Percentiles rank a stretch among this genome's conserved stretches.
phyloP scores from a whole-genome alignment of 2,329 filamentous ascomycete species.

The Cordyceps militaris region DNA sequence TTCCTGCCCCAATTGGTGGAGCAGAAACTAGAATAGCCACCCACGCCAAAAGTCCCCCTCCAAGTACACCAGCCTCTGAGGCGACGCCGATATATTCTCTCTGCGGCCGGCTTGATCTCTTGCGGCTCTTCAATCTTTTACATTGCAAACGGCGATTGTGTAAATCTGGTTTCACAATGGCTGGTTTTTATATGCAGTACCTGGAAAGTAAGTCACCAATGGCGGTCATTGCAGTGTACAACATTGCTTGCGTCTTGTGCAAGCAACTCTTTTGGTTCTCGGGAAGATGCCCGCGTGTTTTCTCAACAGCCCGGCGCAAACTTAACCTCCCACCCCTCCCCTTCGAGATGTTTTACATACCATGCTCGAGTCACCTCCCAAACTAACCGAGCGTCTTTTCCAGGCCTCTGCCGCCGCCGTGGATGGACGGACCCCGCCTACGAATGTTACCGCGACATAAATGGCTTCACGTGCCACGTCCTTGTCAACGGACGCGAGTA shows the following conservation, averaged over 20 bases:
- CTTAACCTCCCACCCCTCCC: too few species aligned
- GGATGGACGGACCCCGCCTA: constrained; percentile 90
- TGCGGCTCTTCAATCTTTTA: constrained; percentile 3
- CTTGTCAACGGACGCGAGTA: constrained; percentile 96
- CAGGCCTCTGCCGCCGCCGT: constrained; percentile 89
- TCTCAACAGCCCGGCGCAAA: background rate
- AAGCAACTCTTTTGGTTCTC: background rate
- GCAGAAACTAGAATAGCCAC: constrained; percentile 4
- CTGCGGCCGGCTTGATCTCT: background rate
- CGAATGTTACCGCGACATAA: constrained; percentile 67
- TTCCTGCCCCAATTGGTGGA: constrained; percentile 10
- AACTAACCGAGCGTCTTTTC: background rate
- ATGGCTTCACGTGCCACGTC: constrained; percentile 82
- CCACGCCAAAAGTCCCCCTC: background rate
- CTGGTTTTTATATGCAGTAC: constrained; percentile 65
- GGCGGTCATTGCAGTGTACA: constrained; percentile 29
- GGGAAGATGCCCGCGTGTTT: background rate
- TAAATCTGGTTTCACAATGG: constrained; percentile 36
- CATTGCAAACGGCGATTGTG: constrained; percentile 2
- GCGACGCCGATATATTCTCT: constrained; percentile 10
- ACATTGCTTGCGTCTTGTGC: constrained; percentile 36
- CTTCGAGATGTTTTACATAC: too few species aligned
- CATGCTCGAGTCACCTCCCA: background rate
- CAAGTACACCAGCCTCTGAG: constrained; percentile 6
- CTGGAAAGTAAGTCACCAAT: constrained; percentile 58